Base-by-base conservation (phyloP, 768 basidiomycete species). In the Lactarius hatsudake region DNA sequence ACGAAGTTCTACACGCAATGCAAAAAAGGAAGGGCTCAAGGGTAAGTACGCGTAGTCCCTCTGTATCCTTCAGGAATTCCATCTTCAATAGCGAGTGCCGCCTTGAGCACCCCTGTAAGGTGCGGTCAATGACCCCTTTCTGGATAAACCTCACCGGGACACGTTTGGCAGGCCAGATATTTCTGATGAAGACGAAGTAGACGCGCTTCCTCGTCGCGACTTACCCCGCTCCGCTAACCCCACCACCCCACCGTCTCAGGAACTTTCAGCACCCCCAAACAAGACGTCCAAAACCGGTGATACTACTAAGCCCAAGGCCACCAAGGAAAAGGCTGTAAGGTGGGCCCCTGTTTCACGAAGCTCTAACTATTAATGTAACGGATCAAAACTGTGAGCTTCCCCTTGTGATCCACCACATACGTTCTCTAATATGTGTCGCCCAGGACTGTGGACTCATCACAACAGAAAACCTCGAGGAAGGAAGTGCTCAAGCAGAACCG, bases 1-100 rank as follows among this genome's bases (percentile, higher is more conserved):
- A 42, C 81, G 79, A 61, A 81, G 79, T 68, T 82, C 84, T 18
- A 72, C 81, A 48, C 81, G 81, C 65, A 75, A 61, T 54, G 64
- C 70, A 54, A 68, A 64, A 63, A 73, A 74, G 65, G 72, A 66
- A 66, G 76, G 78, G 60, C 55, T 45, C 26, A 54, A 26, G 45
- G 72, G 73, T 65, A 73, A 77, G 57, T 68, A 68, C 34, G 59
- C 32, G 54, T 23, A 20, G 0, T 0, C 12, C 48, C 51, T 53
- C 48, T 30, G 18, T 23, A n/a, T 15, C 30, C 12, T 13, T 48
- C 23, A 23, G 42, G 36, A n/a, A 34, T 64, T 7, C 34, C 40
- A 36, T 23, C 40, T 38, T n/a, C 17, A 26, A 32, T 34, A 68
- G 67, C 30, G 36, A 60, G 51, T 48, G 32, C 32, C 23, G 4